Percentiles rank a stretch among this genome's conserved stretches.
phyloP scores from a whole-genome alignment of 2,329 filamentous ascomycete genomes.

The Colletotrichum godetiae region DNA sequence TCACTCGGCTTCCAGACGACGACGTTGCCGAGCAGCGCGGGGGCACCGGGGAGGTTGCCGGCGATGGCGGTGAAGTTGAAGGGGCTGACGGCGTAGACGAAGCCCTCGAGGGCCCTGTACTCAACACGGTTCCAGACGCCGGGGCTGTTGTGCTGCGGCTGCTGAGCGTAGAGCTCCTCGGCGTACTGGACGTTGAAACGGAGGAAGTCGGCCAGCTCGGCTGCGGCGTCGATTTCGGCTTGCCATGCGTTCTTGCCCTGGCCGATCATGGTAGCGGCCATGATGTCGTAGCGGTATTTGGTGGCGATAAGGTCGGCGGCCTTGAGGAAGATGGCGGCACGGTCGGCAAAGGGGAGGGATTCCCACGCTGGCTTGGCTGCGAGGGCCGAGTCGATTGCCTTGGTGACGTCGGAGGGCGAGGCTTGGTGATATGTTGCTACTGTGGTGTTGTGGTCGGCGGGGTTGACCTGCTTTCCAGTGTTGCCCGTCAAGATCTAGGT shows the following conservation, averaged over 20 bases:
- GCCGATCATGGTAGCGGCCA: slow-evolving; percentile 95
- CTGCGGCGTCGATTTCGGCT: slow-evolving; percentile 96
- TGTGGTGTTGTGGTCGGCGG: slow-evolving; percentile 79
- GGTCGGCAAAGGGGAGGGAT: slow-evolving; percentile 85
- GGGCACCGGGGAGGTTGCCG: slow-evolving; percentile 84
- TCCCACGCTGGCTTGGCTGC: slow-evolving; percentile 91
- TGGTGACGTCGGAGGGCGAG: slow-evolving; percentile 77
- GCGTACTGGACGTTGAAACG: slow-evolving; percentile 96
- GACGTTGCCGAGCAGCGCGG: slow-evolving; percentile 92
- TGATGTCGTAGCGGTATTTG: slow-evolving; percentile 97
- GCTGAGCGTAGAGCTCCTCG: slow-evolving; percentile 88
- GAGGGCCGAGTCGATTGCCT: slow-evolving; percentile 86
- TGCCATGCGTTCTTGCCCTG: slow-evolving; percentile 99
- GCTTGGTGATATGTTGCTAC: slow-evolving; percentile 90
- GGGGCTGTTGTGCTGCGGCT: slow-evolving; percentile 84
- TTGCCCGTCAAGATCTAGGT: slow-evolving; percentile 73
- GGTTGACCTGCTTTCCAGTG: slow-evolving; percentile 80
- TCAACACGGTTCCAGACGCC: slow-evolving; percentile 94
- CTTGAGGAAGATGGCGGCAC: slow-evolving; percentile 94
- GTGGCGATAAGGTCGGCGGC: slow-evolving; percentile 89
- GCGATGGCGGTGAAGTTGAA: slow-evolving; percentile 99
- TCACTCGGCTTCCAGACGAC: slow-evolving; percentile 98
- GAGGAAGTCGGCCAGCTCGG: slow-evolving; percentile 92
- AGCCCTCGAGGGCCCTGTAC: slow-evolving; percentile 90
- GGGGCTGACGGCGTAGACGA: slow-evolving; percentile 92